Evolutionary conservation across 2,329 filamentous ascomycete species (phyloP).

Genomic region (Claviceps digitariae): DNA sequence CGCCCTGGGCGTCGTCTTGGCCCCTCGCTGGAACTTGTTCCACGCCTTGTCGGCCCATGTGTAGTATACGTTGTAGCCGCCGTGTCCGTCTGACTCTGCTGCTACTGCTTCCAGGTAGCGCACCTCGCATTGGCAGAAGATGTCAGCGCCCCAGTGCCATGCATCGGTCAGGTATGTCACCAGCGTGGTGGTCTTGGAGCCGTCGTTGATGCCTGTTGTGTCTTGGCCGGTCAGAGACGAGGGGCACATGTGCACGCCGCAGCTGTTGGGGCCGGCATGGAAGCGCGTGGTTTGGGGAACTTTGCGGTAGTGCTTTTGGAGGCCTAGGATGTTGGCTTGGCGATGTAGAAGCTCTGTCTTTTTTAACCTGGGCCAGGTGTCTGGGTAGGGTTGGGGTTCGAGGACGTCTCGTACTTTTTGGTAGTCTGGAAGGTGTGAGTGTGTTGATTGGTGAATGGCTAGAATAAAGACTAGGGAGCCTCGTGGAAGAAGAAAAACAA

Average conservation of each 20-base stretch:
- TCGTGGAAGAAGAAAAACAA: too few relatives aligned
- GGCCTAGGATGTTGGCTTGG: slow-evolving; percentile 39
- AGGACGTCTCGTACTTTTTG: slow-evolving; percentile 39
- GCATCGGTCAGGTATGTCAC: slow-evolving; percentile 57
- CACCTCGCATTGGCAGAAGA: slow-evolving; percentile 58
- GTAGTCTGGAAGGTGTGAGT: slow-evolving; percentile 33
- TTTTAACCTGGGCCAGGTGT: slow-evolving; percentile 40
- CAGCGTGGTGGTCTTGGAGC: slow-evolving; percentile 51
- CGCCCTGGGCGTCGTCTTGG: slow-evolving; percentile 35
- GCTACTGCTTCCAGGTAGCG: slow-evolving; percentile 43
- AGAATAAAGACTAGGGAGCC: too few relatives aligned
- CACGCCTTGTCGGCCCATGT: slow-evolving; percentile 48
- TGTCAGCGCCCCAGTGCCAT: slow-evolving; percentile 59
- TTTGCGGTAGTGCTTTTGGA: slow-evolving; percentile 38
- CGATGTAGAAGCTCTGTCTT: slow-evolving; percentile 44
- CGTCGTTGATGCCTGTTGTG: slow-evolving; percentile 51
- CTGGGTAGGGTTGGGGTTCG: slow-evolving; percentile 44
- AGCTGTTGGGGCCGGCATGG: slow-evolving; percentile 43
- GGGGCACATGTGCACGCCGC: slow-evolving; percentile 49
- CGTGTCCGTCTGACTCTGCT: slow-evolving; percentile 13
- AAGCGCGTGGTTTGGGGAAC: slow-evolving; percentile 52
- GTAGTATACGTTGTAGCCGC: slow-evolving; percentile 51
- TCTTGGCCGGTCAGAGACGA: slow-evolving; percentile 50
- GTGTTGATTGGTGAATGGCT: too few relatives aligned
- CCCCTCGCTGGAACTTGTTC: slow-evolving; percentile 31